A percentile compares a stretch with the other conserved stretches of the same genome.
These are phyloP conservation scores for Chaetomium globosum DNA, from an alignment of 2,329 filamentous ascomycete species.

Conservation along the genomic window DNA sequence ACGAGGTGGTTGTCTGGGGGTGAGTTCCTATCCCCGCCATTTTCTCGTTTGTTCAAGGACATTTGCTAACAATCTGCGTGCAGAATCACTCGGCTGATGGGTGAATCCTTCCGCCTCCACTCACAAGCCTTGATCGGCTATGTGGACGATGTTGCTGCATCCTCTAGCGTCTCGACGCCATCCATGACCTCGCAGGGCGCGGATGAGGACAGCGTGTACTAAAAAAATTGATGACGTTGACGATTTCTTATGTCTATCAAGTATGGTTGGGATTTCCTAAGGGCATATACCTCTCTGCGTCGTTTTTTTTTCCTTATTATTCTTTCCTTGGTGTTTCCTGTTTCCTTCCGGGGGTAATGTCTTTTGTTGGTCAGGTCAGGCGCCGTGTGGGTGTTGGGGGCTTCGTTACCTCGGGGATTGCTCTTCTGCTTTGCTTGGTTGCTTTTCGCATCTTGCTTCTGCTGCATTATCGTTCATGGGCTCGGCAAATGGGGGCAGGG, in stretches of 20 bases:
- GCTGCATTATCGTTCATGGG: slow-evolving; percentile 43
- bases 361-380: slow-evolving; percentile 30
- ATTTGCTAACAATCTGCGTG: slow-evolving; percentile 48
- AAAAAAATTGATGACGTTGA: slow-evolving; percentile 56
- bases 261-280: slow-evolving; percentile 42
- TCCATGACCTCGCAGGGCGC: slow-evolving; percentile 73
- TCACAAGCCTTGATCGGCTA: slow-evolving; percentile 93
- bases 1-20: slow-evolving; percentile 99
- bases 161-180: slow-evolving; percentile 69
- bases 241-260: slow-evolving; percentile 54
- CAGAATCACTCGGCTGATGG: slow-evolving; percentile 92
- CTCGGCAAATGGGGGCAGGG: slow-evolving; percentile 50
- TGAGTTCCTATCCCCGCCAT: slow-evolving; percentile 57
- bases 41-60: slow-evolving; percentile 16
- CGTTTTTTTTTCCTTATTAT: slow-evolving; percentile 29
- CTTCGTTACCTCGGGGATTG: slow-evolving; percentile 33
- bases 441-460: slow-evolving; percentile 39
- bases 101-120: slow-evolving; percentile 96
- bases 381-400: slow-evolving; percentile 31
- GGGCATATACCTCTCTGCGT: slow-evolving; percentile 50
- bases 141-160: slow-evolving; percentile 77
- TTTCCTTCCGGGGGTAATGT: slow-evolving; percentile 15
- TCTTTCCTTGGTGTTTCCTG: slow-evolving; percentile 39
- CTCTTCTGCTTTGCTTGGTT: slow-evolving; percentile 36
- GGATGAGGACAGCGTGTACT: slow-evolving; percentile 73